Percentiles rank a stretch among this genome's conserved stretches.
These are phyloP conservation scores for Astrothelium macrocarpum DNA, from an alignment of 495 filamentous ascomycete genomes.

Conservation along the genomic window DNA sequence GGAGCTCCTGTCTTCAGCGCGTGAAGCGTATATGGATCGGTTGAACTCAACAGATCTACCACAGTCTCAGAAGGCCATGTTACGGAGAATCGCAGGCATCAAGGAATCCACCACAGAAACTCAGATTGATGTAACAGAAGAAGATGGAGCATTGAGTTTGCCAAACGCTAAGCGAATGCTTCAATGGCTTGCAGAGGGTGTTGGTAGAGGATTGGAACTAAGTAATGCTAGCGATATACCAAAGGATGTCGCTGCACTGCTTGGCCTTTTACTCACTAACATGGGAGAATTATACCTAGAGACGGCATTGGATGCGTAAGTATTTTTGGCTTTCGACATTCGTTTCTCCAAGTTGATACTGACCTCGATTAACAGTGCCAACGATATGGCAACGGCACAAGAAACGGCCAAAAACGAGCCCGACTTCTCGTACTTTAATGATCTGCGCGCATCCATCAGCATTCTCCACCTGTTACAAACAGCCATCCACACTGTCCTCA, in stretches of 20 bases:
- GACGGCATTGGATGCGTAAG: slow-evolving; percentile 69
- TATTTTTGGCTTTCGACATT: slow-evolving; percentile 16
- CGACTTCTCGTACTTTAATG: slow-evolving; percentile 72
- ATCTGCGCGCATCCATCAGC: slow-evolving; percentile 69
- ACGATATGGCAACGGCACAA: slow-evolving; percentile 63
- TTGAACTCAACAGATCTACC: slow-evolving; percentile 80
- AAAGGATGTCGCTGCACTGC: slow-evolving; percentile 81
- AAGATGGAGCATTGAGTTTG: slow-evolving; percentile 74
- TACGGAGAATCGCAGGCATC: slow-evolving; percentile 73
- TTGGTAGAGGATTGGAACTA: slow-evolving; percentile 85
- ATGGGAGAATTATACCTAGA: slow-evolving; percentile 95
- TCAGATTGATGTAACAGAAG: slow-evolving; percentile 81
- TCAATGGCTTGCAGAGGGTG: slow-evolving; percentile 93
- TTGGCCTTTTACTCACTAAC: slow-evolving; percentile 73
- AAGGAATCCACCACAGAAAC: slow-evolving; percentile 32
- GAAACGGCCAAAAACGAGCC: slow-evolving; percentile 74
- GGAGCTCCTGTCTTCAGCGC: slow-evolving; percentile 69
- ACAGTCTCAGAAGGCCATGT: slow-evolving; percentile 71
- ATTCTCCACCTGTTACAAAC: slow-evolving; percentile 88
- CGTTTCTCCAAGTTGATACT: neutral
- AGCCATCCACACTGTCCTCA: slow-evolving; percentile 81
- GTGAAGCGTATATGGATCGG: slow-evolving; percentile 73
- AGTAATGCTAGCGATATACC: slow-evolving; percentile 78
- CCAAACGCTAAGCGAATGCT: slow-evolving; percentile 92
- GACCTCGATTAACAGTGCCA: slow-evolving; percentile 34